phyloP scores from a whole-genome alignment of 2,329 filamentous ascomycete species.

The Tolypocladium pustulatum region DNA sequence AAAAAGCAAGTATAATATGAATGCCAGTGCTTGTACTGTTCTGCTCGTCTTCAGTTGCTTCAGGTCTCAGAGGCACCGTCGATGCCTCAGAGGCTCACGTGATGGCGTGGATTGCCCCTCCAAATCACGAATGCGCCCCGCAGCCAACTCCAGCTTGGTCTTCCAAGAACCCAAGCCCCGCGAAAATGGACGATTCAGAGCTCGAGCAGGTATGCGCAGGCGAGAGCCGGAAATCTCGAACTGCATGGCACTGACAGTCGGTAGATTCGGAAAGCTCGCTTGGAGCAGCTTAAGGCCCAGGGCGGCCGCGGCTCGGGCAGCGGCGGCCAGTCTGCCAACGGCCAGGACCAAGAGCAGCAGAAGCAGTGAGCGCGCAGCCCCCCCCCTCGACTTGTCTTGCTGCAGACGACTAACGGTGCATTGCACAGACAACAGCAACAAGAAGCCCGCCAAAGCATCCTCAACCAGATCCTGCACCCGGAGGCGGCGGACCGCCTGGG shows the following conservation, averaged over 20 bases:
- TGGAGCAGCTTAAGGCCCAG: constrained; percentile 83
- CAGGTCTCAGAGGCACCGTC: not conserved
- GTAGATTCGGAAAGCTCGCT: constrained; percentile 82
- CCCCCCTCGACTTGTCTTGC: not conserved
- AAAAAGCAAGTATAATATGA: too few species aligned
- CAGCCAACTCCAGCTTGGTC: constrained; percentile 1
- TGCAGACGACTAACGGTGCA: not conserved
- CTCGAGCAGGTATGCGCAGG: constrained; percentile 25
- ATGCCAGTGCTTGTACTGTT: too few species aligned
- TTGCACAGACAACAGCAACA: constrained; percentile 38
- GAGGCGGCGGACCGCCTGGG: constrained; percentile 87
- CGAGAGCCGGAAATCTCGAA: not conserved
- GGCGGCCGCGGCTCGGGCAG: constrained; percentile 36
- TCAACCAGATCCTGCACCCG: constrained; percentile 88
- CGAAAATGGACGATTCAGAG: constrained; percentile 33
- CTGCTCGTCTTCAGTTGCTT: too few species aligned
- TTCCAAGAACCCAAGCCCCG: constrained; percentile 4
- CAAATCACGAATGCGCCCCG: constrained; percentile 1
- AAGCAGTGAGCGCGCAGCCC: constrained; percentile 23
- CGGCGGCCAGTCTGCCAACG: constrained; percentile 25
- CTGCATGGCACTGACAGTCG: not conserved
- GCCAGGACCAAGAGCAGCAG: constrained; percentile 49
- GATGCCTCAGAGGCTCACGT: constrained; percentile 5
- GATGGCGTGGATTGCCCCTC: constrained; percentile 9
- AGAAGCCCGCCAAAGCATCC: constrained; percentile 66